phyloP scores from a whole-genome alignment of 1,139 yeast species.

The Diutina scorzettiae region DNA sequence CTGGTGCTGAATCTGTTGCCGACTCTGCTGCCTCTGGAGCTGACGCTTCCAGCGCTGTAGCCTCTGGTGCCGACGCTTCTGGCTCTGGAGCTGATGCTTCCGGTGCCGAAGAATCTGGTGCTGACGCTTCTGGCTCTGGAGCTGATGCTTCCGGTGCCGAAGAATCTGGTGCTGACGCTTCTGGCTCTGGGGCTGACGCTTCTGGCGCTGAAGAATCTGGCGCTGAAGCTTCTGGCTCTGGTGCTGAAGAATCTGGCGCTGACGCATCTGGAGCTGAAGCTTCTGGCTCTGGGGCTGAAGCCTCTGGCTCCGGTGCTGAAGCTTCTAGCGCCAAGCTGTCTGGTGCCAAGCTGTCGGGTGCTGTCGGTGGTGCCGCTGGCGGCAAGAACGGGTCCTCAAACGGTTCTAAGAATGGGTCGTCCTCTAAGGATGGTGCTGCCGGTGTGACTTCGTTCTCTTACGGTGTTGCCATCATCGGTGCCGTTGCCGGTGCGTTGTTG shows the following conservation, averaged over 20 bases:
- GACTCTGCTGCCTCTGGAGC: neutral
- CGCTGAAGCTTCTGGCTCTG: neutral
- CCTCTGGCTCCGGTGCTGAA: neutral
- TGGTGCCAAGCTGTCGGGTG: neutral
- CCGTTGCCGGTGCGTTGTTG: slow-evolving; percentile 6
- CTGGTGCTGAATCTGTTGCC: neutral
- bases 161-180: neutral
- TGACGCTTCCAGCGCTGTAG: neutral
- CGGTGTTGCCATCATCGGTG: slow-evolving; percentile 3
- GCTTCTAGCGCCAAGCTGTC: neutral
- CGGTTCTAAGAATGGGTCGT: neutral
- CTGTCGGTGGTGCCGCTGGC: neutral
- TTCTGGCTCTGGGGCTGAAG: neutral
- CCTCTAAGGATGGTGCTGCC: neutral
- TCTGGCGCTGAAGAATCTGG: neutral
- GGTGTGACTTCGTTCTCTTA: neutral
- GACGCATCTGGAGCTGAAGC: neutral
- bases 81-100: neutral
- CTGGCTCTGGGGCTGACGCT: neutral
- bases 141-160: neutral
- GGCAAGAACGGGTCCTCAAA: neutral
- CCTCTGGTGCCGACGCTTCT: neutral
- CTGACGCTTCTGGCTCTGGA: neutral
- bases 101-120: neutral
- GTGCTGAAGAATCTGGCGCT: neutral